Evolutionary conservation across 139 green algal species (phyloP).

Genomic region (Ettlia oleoabundans): DNA sequence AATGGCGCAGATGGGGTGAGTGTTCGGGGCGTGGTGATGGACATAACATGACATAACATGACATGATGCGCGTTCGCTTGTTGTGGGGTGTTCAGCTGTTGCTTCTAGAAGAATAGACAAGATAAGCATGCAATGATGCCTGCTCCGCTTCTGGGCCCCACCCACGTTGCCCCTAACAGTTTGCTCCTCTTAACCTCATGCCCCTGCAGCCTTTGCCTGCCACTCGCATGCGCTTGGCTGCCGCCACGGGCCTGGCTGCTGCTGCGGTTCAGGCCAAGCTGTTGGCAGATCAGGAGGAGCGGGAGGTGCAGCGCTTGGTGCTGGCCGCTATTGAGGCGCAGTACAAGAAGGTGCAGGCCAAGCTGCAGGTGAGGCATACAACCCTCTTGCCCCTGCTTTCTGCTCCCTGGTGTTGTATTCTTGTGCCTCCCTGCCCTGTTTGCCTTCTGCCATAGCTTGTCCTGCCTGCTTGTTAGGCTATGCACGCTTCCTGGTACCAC

Average conservation of each 20-base stretch:
- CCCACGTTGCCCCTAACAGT: background rate
- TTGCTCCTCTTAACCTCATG: too few species aligned
- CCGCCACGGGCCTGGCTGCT: slow-evolving; percentile 64
- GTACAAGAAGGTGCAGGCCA: slow-evolving; percentile 41
- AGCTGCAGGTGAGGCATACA: slow-evolving; percentile 53
- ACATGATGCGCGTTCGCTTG: too few species aligned
- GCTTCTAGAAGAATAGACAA: too few species aligned
- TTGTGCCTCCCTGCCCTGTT: too few species aligned
- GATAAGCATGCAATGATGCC: background rate
- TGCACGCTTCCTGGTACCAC: too few species aligned
- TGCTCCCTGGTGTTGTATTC: too few species aligned
- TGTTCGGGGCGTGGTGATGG: background rate
- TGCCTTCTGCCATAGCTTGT: too few species aligned
- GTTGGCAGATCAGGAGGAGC: slow-evolving; percentile 79
- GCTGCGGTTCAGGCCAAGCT: slow-evolving; percentile 71
- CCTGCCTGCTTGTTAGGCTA: too few species aligned
- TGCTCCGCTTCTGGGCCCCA: background rate
- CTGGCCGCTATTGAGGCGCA: slow-evolving; percentile 39
- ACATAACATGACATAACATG: too few species aligned
- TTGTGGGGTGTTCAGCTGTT: too few species aligned
- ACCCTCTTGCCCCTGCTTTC: too few species aligned
- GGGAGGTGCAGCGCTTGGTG: slow-evolving; percentile 80
- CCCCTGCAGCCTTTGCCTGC: slow-evolving; percentile 8
- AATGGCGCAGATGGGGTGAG: slow-evolving; percentile 16
- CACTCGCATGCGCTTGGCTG: slow-evolving; percentile 46